Evolutionary conservation across 768 basidiomycete species (phyloP).

Genomic region (Russula vinacea): DNA sequence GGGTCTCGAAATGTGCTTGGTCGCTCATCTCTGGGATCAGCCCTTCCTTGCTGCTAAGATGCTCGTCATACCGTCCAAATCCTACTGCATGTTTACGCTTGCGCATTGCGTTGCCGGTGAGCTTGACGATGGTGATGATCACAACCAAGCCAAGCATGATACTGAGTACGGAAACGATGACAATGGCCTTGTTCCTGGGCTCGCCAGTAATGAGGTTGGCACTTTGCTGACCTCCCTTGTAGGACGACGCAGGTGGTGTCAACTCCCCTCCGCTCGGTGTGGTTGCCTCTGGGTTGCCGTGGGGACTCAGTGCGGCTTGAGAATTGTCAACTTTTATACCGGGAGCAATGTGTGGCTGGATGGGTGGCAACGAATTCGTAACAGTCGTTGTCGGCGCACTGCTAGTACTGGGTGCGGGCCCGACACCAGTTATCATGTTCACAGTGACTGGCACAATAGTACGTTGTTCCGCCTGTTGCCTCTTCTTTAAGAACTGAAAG

Average conservation of each 20-base stretch:
- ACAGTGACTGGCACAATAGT: constrained; percentile 21
- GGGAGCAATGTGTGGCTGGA: neutral
- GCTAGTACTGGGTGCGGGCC: constrained; percentile 13
- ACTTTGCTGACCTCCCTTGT: constrained; percentile 1
- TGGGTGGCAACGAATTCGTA: constrained; percentile 7
- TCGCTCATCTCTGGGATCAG: constrained; percentile 19
- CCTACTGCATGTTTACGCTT: constrained; percentile 18
- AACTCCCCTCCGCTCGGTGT: constrained; percentile 9
- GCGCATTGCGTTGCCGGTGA: constrained; percentile 26
- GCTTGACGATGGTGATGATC: constrained; percentile 24
- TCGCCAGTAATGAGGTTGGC: constrained; percentile 1
- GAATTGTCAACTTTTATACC: constrained; percentile 12
- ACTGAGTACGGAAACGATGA: constrained; percentile 25
- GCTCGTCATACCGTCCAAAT: constrained; percentile 22
- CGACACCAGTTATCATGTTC: constrained; percentile 17
- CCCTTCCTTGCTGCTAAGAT: constrained; percentile 23
- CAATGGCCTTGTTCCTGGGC: constrained; percentile 19
- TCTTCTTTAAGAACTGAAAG: constrained; percentile 20
- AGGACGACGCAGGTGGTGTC: neutral
- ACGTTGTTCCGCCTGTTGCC: constrained; percentile 11
- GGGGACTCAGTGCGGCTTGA: constrained; percentile 12
- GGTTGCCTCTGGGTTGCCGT: constrained; percentile 9
- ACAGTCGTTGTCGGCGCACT: neutral
- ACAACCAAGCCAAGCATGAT: constrained; percentile 25
- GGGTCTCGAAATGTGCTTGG: constrained; percentile 17